These are phyloP conservation scores for Aspergillus pseudotamarii DNA, from an alignment of 2,329 filamentous ascomycete species.

Conservation along the genomic window DNA sequence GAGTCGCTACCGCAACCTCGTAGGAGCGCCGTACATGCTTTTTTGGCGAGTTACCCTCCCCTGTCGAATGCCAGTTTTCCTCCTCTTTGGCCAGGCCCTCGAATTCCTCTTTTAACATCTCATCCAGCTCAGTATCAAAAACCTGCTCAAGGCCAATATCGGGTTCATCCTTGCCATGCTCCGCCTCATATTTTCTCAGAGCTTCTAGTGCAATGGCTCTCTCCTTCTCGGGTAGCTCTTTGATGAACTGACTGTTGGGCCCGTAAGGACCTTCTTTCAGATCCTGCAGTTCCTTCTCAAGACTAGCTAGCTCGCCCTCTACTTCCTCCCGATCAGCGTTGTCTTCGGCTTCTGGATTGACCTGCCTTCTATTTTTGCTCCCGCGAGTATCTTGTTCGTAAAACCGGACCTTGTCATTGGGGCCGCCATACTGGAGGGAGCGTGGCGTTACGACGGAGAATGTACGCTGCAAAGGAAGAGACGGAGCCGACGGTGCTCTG, in stretches of 20 bases:
- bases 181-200: slow-evolving; percentile 44
- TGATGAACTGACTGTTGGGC: slow-evolving; percentile 48
- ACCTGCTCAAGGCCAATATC: slow-evolving; percentile 37
- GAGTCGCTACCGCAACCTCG: slow-evolving; percentile 36
- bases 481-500: slow-evolving; percentile 34
- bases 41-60: slow-evolving; percentile 21
- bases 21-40: slow-evolving; percentile 26
- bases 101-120: slow-evolving; percentile 42
- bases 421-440: slow-evolving; percentile 36
- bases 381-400: slow-evolving; percentile 45
- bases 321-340: slow-evolving; percentile 41
- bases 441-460: slow-evolving; percentile 36
- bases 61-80: slow-evolving; percentile 37
- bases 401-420: slow-evolving; percentile 46
- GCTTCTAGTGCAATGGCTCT: slow-evolving; percentile 45
- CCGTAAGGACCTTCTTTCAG: slow-evolving; percentile 47
- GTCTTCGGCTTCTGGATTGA: slow-evolving; percentile 45
- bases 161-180: slow-evolving; percentile 33
- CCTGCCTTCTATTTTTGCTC: slow-evolving; percentile 39
- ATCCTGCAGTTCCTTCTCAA: slow-evolving; percentile 44
- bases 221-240: slow-evolving; percentile 44
- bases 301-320: slow-evolving; percentile 39
- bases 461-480: slow-evolving; percentile 26
- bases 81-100: slow-evolving; percentile 40
- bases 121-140: slow-evolving; percentile 46